Evolutionary conservation across 108 stramenopile species (phyloP), one percentile per base, ranked within the genome.

Genomic region (Cyclostephanos invisitatus): DNA sequence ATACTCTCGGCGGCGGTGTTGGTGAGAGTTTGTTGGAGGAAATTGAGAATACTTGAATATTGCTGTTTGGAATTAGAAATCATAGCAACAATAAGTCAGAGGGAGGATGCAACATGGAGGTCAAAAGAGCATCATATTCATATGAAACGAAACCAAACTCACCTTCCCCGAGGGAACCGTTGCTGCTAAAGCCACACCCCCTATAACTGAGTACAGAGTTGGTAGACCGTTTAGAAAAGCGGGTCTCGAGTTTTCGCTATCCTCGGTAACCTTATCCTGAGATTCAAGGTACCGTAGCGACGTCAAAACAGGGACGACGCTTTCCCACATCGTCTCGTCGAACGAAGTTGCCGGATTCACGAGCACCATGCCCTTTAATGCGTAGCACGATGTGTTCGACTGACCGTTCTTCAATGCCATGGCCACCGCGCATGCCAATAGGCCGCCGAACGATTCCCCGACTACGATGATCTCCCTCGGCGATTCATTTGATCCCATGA

Each of bases 271-370:
- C 42, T 71, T 47, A 48, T 76, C 63, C 60, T 75, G 42, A 9
- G 59, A 42, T 77, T 82, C 76, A 18, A 87, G 47, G 54, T 77
- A 62, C 6, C 86, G 86, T 20, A 91, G 74, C 6, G 70, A 75
- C 21, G 85, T 85, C 59, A 93, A 69, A 5, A 89, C 24, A 9
- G 92, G 92, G 0, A 80, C 90, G 15, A 89, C 29, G 25, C 70
- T 64, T 38, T 84, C 83, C 96, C 96, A 96, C 22, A 55, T 51
- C 20, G 92, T 89, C 42, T 88, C 67, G 47, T 93, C 91, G 73
- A 93, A 92, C 9, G 91, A 91, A 2, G 96, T 96, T 22, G 96
- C 96, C 47, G 96, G 96, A 65, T 96, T 96, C 10, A 96, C 83
- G 46, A 96, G 67, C 36, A 89, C 92, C 60, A 94, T 50, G 24